Base-by-base conservation (phyloP, 176 grass and related monocot genomes). In the Oryza punctata region DNA sequence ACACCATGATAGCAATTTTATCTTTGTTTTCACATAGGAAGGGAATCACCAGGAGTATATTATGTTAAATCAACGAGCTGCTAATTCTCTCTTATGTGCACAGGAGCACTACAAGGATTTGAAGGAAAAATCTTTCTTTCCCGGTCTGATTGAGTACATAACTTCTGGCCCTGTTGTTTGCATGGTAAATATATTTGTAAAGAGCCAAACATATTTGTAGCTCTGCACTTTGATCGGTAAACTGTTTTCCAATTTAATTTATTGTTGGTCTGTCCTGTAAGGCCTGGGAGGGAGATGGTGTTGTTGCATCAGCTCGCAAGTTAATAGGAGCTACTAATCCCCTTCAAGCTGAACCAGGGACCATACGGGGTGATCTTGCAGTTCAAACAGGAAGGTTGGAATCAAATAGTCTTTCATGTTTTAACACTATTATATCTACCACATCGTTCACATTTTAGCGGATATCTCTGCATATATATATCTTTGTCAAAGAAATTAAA, bases 31-130 rank as follows among this genome's bases (percentile, higher is more conserved):
- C 41, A 87, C 67, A 24, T 18, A 40, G 10, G 60, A 69, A 52
- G 29, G 54, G 44, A 87, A 50, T 10, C 12, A 21, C 4, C 12
- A 0, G 11, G 24, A 82, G 10, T n/a, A 60, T 27, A 83, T 71
- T 43, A 64, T 81, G 24, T 47, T 25, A 6, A 54, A 49, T 54
- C 65, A 40, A 23, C 44, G 32, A 52, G 11, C 4, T 54, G 44
- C 37, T 72, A 65, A 65, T 79, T 73, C 65, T 0, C 18, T 70
- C 26, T 80, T 80, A 18, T 28, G 81, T 80, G 50, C 12, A 69
- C 91, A 98, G 96, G 93, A 95, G 83, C 96, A 98, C 84, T 98
- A 95, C 85, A 98, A 91, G 87, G 91, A 98, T 86, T 84, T 98
- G 25, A 98, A 90, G 76, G 93, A 88, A 27, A 95, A 73, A 85